A percentile compares a stretch with the other conserved stretches of the same genome.
These are phyloP conservation scores for Puccinia horiana DNA, from an alignment of 1,284 basidiomycete genomes.

Conservation along the genomic window DNA sequence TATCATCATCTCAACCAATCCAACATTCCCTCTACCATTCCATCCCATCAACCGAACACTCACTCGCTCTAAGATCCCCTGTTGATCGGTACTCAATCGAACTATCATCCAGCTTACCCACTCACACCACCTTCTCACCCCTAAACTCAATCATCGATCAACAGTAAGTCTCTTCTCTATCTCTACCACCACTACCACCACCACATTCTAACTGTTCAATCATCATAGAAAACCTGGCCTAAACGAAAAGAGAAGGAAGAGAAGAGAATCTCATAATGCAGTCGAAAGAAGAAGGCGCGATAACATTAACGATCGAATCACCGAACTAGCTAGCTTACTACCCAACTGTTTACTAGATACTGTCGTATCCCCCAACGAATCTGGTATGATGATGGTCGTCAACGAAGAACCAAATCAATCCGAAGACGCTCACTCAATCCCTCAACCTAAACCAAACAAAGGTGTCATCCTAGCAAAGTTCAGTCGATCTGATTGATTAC, in stretches of 20 bases:
- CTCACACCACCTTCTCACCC: slow-evolving; percentile 3
- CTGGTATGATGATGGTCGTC: slow-evolving; percentile 53
- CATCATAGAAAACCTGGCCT: slow-evolving; percentile 59
- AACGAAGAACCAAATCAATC: slow-evolving; percentile 55
- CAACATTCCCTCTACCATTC: neutral
- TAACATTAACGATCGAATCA: slow-evolving; percentile 92
- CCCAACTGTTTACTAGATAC: slow-evolving; percentile 65
- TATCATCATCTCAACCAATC: slow-evolving; percentile 17
- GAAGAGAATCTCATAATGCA: slow-evolving; percentile 84
- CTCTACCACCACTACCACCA: neutral
- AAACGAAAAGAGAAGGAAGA: slow-evolving; percentile 73
- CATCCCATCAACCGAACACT: neutral
- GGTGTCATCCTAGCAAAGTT: slow-evolving; percentile 55
- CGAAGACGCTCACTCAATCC: neutral
- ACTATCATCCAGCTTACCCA: slow-evolving; percentile 16
- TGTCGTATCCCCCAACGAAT: slow-evolving; percentile 46
- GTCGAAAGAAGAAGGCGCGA: slow-evolving; percentile 82
- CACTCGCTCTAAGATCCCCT: neutral
- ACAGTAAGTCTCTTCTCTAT: neutral
- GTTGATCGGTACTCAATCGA: neutral
- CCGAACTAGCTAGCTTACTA: slow-evolving; percentile 80
- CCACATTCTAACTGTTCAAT: neutral
- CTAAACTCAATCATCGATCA: slow-evolving; percentile 3
- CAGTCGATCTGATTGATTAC: neutral
- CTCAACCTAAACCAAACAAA: slow-evolving; percentile 56